Evolutionary conservation across 176 grass and related monocot species (phyloP), one percentile per base, ranked within the genome.

Genomic region (Paspalum vaginatum): DNA sequence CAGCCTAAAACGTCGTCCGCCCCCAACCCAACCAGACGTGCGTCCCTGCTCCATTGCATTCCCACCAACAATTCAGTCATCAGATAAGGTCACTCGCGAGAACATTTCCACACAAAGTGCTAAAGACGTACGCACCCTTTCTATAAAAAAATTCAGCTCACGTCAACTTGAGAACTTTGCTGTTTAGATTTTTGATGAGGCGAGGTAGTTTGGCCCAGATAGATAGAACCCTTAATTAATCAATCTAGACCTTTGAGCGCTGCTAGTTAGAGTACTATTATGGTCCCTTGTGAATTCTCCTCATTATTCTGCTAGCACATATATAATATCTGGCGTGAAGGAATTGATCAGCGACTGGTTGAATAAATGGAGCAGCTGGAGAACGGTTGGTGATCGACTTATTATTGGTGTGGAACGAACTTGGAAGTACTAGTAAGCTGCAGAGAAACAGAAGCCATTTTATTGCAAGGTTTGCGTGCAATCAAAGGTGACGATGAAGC

Each of bases 11-110:
- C 64, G 48, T 56, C 54, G 56, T 49, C 64, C 73, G 14, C 50
- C 64, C 73, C 54, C 60, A 86, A 60, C 43, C 55, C 9, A 25
- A 55, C 17, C 59, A 1, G 48, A 42, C 74, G 4, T 50, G 44
- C 63, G 12, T 69, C 12, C 70, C 11, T 44, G 64, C 9, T 68
- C 10, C 20, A 9, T 45, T 45, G 18, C 50, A 37, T 87, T 70
- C 55, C 18, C 81, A 76, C 53, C 38, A 70, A 53, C 65, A 46
- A 49, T 70, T 27, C 3, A 32, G 1, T 32, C 32, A 18, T 70
- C 81, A 63, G 77, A 70, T 43, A 64, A 42, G 77, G 11, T 70
- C 77, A 55, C 8, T 70, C 77, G 47, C 62, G 42, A 16, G 38
- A 48, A 46, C 15, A 64, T 81, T 85, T 76, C 40, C 26, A 18